phyloP scores from a whole-genome alignment of 2,329 filamentous ascomycete species.

The Colletotrichum sublineola region DNA sequence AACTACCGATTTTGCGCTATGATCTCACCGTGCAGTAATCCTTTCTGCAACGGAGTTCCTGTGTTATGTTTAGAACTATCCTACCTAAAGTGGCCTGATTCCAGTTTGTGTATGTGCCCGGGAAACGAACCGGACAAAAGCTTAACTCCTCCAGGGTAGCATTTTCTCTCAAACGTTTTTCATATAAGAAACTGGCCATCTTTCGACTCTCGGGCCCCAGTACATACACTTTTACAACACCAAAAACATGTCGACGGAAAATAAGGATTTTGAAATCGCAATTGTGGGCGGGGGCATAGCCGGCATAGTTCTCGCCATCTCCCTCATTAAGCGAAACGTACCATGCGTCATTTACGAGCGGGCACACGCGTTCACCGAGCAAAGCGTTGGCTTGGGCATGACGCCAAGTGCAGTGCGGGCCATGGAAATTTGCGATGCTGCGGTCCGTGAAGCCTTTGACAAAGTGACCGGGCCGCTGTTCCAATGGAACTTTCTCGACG shows the following conservation, averaged over 20 bases:
- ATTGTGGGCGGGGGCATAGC: constrained; percentile 66
- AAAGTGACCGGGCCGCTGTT: constrained; percentile 44
- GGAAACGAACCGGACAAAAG: neutral
- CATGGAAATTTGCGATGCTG: constrained; percentile 48
- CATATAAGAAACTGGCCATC: no score
- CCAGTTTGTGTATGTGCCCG: neutral
- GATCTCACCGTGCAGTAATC: no score
- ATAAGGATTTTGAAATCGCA: constrained; percentile 51
- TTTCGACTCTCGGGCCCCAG: no score
- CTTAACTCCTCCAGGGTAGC: neutral
- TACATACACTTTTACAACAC: neutral
- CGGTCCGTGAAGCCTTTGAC: constrained; percentile 54
- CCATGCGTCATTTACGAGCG: constrained; percentile 62
- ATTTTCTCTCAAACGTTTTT: neutral
- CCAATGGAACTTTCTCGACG: constrained; percentile 43
- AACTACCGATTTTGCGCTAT: no score
- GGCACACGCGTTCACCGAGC: constrained; percentile 57
- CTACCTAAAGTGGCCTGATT: neutral
- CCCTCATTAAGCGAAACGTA: constrained; percentile 57
- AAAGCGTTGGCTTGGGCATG: constrained; percentile 65
- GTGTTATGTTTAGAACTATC: no score
- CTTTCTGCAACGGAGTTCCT: no score
- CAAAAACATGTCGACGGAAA: neutral
- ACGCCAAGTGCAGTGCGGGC: constrained; percentile 63
- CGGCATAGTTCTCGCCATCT: constrained; percentile 61